Evolutionary conservation across 352 stramenopile species (phyloP).

Genomic region (Globisporangium spiculum): DNA sequence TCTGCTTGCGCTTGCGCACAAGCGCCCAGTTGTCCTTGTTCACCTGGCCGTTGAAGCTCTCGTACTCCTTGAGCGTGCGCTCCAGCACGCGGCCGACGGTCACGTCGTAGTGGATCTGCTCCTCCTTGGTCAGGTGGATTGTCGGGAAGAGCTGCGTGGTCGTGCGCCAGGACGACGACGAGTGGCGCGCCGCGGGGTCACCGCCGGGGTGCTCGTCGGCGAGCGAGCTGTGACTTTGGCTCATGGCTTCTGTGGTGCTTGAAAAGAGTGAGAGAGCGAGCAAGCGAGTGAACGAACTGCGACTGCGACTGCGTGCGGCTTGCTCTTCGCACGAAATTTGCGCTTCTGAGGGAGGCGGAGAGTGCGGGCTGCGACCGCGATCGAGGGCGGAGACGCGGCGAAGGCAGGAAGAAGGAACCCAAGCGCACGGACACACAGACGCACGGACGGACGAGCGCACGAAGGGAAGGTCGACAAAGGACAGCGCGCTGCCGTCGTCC

Average conservation of each 20-base stretch:
- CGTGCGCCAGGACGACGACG: conserved; percentile 14
- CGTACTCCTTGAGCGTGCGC: conserved; percentile 18
- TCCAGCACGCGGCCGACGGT: conserved; percentile 19
- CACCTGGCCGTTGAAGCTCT: conserved; percentile 13
- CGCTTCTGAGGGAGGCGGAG: background rate
- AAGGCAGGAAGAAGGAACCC: background rate
- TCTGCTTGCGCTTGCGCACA: conserved; percentile 17
- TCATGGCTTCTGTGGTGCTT: background rate
- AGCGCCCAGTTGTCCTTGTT: conserved; percentile 15
- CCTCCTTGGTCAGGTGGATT: conserved; percentile 18
- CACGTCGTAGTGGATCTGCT: conserved; percentile 23
- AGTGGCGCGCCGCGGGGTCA: background rate
- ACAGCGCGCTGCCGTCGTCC: background rate
- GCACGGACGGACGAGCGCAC: background rate
- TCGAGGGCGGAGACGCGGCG: background rate
- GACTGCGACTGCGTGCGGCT: background rate
- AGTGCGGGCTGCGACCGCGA: background rate
- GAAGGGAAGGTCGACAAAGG: background rate
- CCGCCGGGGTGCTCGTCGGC: background rate
- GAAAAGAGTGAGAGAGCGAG: background rate
- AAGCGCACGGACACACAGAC: background rate
- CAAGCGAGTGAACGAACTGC: background rate
- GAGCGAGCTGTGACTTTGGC: conserved; percentile 5
- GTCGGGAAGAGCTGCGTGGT: conserved; percentile 20
- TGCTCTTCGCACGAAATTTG: conserved; percentile 7